Conservation (phyloP, 2,329 filamentous ascomycete species). For the Lachnellula cervina region DNA sequence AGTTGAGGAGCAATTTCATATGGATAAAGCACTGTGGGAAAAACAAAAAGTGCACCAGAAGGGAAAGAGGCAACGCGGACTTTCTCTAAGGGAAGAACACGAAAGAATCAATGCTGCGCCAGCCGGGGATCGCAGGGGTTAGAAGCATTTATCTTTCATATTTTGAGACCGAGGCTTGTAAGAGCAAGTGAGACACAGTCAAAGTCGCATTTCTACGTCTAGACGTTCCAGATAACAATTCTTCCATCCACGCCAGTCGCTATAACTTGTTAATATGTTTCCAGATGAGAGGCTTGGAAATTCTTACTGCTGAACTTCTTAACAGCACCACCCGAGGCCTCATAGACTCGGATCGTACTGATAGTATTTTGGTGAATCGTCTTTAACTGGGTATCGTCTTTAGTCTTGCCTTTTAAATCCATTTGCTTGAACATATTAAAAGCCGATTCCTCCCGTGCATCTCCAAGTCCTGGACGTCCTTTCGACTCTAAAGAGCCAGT, state of each 20-base stretch:
- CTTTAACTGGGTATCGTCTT: slow-evolving; percentile 90
- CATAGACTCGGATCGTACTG: slow-evolving; percentile 73
- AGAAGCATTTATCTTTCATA: not conserved
- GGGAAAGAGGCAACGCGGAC: not conserved
- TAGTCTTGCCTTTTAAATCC: slow-evolving; percentile 91
- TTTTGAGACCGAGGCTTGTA: not conserved
- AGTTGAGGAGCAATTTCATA: not conserved
- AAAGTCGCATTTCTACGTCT: slow-evolving; percentile 28
- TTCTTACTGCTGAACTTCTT: slow-evolving; percentile 80
- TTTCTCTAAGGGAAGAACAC: not conserved
- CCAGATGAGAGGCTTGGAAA: slow-evolving; percentile 2
- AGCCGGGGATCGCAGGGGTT: not conserved
- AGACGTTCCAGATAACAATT: slow-evolving; percentile 72
- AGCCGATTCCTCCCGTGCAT: slow-evolving; percentile 79
- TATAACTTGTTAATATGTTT: slow-evolving; percentile 37
- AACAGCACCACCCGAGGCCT: slow-evolving; percentile 59
- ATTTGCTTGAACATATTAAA: slow-evolving; percentile 98
- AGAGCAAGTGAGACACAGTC: not conserved
- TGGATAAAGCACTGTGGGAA: not conserved
- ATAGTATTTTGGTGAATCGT: slow-evolving; percentile 97
- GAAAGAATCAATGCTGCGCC: not conserved
- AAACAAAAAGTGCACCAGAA: not conserved
- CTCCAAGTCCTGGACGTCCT: slow-evolving; percentile 34
- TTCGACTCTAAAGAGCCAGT: slow-evolving; percentile 78
- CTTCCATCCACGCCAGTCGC: slow-evolving; percentile 80